Base-by-base conservation (phyloP, 1,284 basidiomycete species). In the Sanghuangporus weigelae region DNA sequence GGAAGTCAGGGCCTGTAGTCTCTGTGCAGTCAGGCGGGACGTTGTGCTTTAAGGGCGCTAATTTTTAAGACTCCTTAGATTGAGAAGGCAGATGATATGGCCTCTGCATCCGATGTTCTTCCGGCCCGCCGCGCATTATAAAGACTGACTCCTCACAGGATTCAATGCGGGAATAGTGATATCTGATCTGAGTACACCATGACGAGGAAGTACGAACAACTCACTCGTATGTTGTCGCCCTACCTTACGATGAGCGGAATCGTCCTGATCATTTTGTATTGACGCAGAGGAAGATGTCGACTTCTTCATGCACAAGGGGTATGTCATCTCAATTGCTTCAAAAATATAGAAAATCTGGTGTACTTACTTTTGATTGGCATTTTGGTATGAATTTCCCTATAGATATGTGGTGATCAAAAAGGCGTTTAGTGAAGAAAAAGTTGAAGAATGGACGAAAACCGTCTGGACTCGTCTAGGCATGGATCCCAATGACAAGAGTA, bases 251-350 rank as follows among this genome's bases (percentile, higher is more conserved):
- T 21, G 12, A 10, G 2, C 36, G 26, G 5, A 35, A 46, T n/a
- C 42, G 4, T 11, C 36, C 26, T 19, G 7, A 49, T 23, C 14
- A 10, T 19, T 23, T 56, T n/a, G 50, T 40, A 26, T n/a, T 38
- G 26, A 21, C 21, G 12, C 19, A 44, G 63, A 78, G 77, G 80
- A 79, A 60, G 79, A 86, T 64, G 77, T 82, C 54, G 73, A 81
- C 48, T 79, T 82, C 67, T 86, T 85, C 71, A 72, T 86, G 58
- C 74, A 81, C 59, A 73, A 83, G 66, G 84, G 84, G 21, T 86
- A 31, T 31, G 26, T 31, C 3, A 31, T n/a, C n/a, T n/a, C n/a
- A n/a, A n/a, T n/a, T n/a, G n/a, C n/a, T n/a, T n/a, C n/a, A n/a
- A n/a, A n/a, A n/a, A n/a, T n/a, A n/a, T n/a, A n/a, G n/a, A n/a